Evolutionary conservation across 805 yeast genomes (phyloP).

Genomic region (Candida ponderosae): DNA sequence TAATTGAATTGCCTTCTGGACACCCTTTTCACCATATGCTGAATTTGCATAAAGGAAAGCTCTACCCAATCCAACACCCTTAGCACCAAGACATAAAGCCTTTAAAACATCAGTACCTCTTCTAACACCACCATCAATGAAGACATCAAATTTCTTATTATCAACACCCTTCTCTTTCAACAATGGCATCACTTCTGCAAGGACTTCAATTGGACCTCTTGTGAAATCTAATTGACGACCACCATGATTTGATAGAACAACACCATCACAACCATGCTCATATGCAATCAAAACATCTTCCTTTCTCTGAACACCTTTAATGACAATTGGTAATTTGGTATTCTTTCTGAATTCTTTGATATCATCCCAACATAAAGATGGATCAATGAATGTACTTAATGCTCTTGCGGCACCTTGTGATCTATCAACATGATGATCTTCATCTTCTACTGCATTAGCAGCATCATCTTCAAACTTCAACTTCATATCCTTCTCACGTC

Average conservation of each 20-base stretch:
- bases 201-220: conserved; percentile 66
- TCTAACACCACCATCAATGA: conserved; percentile 62
- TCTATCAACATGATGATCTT: conserved; percentile 47
- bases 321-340: conserved; percentile 59
- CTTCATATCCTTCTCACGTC: conserved; percentile 84
- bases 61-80: conserved; percentile 64
- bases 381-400: conserved; percentile 76
- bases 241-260: conserved; percentile 85
- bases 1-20: conserved; percentile 48
- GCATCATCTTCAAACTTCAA: conserved; percentile 45
- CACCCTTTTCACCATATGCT: conserved; percentile 59
- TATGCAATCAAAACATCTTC: conserved; percentile 74
- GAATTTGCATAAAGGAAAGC: conserved; percentile 59
- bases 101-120: conserved; percentile 62
- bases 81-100: conserved; percentile 63
- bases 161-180: conserved; percentile 37
- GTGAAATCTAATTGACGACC: conserved; percentile 84
- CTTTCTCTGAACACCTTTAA: conserved; percentile 80
- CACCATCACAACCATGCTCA: conserved; percentile 65
- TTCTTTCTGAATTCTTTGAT: conserved; percentile 43
- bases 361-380: conserved; percentile 59
- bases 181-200: conserved; percentile 60
- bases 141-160: conserved; percentile 46
- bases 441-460: conserved; percentile 40
- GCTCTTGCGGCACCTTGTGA: conserved; percentile 83